A percentile compares a stretch with the other conserved stretches of the same genome.
Evolutionary conservation across 139 green algal genomes (phyloP).

Genomic region (Chlorella vulgaris): DNA sequence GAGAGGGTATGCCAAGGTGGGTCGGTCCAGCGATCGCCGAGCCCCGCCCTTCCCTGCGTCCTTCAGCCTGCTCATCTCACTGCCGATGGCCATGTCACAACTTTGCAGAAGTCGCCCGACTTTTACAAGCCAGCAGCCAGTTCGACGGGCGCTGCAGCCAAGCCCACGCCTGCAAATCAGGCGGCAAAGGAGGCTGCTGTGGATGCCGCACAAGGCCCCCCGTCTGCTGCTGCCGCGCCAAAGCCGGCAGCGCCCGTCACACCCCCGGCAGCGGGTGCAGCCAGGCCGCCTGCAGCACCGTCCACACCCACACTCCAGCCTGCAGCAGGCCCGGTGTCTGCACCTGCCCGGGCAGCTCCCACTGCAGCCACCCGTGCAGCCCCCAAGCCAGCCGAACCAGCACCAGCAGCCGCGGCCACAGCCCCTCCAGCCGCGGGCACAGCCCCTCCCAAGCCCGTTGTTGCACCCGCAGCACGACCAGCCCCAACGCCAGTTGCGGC

Average conservation of each 20-base stretch:
- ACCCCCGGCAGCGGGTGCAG: neutral
- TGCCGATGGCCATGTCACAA: neutral
- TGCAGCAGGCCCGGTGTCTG: neutral
- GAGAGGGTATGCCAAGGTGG: conserved; percentile 2
- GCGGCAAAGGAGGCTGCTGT: neutral
- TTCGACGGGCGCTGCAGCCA: neutral
- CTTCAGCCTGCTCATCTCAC: no score
- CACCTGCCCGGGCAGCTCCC: neutral
- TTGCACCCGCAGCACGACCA: neutral
- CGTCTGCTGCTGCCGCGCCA: conserved; percentile 2
- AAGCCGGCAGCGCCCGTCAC: neutral
- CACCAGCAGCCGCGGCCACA: no score
- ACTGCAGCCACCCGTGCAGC: neutral
- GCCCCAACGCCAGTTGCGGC: neutral
- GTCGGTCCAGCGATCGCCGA: neutral
- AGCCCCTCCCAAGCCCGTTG: no score
- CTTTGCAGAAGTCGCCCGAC: conserved; percentile 1
- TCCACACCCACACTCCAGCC: no score
- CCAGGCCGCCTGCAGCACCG: neutral
- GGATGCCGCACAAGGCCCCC: neutral
- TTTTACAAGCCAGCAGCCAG: conserved; percentile 20
- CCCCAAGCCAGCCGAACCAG: neutral
- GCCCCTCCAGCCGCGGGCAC: no score
- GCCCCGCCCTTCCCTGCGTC: neutral
- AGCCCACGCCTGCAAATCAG: neutral